These are phyloP conservation scores for Cladorrhinum sp. DNA, from an alignment of 2,329 filamentous ascomycete species.

Conservation along the genomic window DNA sequence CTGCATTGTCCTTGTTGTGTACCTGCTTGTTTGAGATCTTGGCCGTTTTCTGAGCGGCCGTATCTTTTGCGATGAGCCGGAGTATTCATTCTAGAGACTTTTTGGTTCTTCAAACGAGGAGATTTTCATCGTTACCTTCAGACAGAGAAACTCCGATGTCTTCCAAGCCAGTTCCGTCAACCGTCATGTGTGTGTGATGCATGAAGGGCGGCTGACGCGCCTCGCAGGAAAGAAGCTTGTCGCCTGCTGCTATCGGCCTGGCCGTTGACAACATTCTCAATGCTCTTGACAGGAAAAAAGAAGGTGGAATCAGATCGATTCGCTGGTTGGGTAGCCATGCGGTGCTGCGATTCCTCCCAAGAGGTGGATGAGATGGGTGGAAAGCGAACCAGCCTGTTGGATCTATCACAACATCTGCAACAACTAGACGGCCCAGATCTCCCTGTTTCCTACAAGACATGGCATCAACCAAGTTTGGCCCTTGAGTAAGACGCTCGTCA, in stretches of 20 bases:
- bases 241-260: constrained; percentile 1
- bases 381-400: neutral
- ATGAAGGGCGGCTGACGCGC: constrained; percentile 4
- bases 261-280: neutral
- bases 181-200: neutral
- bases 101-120: too few species aligned
- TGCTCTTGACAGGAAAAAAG: constrained; percentile 1
- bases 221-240: neutral
- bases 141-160: neutral
- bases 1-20: neutral
- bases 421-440: too few species aligned
- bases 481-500: neutral
- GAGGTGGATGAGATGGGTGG: neutral
- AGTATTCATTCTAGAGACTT: neutral
- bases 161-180: neutral
- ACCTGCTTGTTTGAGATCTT: constrained; percentile 1
- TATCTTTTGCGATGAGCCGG: neutral
- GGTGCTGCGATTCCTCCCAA: neutral
- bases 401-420: neutral
- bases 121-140: neutral
- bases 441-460: too few species aligned
- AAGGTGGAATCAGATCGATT: neutral
- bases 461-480: too few species aligned
- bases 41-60: constrained; percentile 2
- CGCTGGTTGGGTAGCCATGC: constrained; percentile 7